Evolutionary conservation across 805 yeast genomes (phyloP), one percentile per base, ranked within the genome.

Genomic region (Ogataea pignaliae): DNA sequence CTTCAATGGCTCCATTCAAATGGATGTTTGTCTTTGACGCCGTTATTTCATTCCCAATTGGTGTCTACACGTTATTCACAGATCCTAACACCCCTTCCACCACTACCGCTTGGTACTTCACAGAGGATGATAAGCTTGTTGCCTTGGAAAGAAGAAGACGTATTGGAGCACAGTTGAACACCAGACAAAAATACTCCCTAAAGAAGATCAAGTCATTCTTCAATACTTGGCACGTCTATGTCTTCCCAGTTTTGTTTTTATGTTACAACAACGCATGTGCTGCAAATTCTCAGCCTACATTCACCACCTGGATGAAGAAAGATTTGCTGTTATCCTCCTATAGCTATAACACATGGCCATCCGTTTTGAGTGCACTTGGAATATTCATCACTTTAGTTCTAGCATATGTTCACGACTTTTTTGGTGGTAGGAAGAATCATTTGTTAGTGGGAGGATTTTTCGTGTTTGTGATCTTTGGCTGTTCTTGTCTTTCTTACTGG

Each of bases 1-100:
- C 56, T 1, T 15, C 43, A 3, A n/a, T 52, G 34, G 54, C 63
- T 6, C 69, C 72, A 1, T 75, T 68, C 61, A 68, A 70, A 47
- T 71, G 73, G 72, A 60, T 74, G 64, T 74, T 74, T 52, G 65
- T 73, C 3, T 54, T 74, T 37, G 78, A 74, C 52, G 76, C 72
- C 1, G 56, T 69, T 13, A 59, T 64, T 28, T 57, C 64, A 12
- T 39, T 64, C 16, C 66, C 66, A 4, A 56, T 75, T 34, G 76
- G 70, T 1, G 41, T 71, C 17, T 70, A 71, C 47, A 71, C 76
- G 1, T 51, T 72, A 62, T 48, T 65, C 36, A 68, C 61, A n/a
- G 68, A 67, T 48, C 78, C 78, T 39, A 70, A 71, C 50, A 70
- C 75, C 3, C 78, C 78, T 1, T 63, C 70, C 5, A 68, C 73